phyloP scores from a whole-genome alignment of 352 stramenopile species.

The Phytopythium aichiense region DNA sequence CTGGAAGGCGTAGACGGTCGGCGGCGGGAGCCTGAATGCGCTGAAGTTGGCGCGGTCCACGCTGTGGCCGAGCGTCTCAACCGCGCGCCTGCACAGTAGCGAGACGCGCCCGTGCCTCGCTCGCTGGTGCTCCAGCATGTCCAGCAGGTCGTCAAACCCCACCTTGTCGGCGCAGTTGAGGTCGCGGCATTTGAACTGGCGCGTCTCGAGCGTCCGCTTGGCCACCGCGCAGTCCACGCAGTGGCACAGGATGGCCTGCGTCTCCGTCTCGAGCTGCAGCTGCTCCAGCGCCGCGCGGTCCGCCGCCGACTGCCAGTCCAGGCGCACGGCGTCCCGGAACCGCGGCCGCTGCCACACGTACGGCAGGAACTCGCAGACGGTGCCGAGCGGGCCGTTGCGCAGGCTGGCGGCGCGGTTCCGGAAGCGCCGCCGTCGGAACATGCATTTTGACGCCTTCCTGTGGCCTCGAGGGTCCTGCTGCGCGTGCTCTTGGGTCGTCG shows the following conservation, averaged over 20 bases:
- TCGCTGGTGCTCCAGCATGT: slow-evolving; percentile 59
- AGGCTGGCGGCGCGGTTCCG: too few relatives aligned
- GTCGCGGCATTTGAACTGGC: slow-evolving; percentile 21
- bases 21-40: slow-evolving; percentile 24
- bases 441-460: too few relatives aligned
- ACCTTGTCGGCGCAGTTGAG: not conserved
- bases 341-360: not conserved
- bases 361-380: slow-evolving; percentile 1
- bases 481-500: not conserved
- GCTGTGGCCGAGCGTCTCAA: slow-evolving; percentile 32
- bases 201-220: slow-evolving; percentile 3
- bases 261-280: slow-evolving; percentile 8
- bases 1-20: slow-evolving; percentile 50
- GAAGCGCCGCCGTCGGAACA: too few relatives aligned
- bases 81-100: slow-evolving; percentile 30
- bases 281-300: slow-evolving; percentile 3
- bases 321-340: not conserved
- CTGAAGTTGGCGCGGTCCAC: slow-evolving; percentile 27
- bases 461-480: too few relatives aligned
- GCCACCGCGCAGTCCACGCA: slow-evolving; percentile 9
- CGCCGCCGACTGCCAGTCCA: not conserved
- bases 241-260: slow-evolving; percentile 1
- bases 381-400: not conserved
- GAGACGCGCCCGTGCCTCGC: slow-evolving; percentile 38
- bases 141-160: slow-evolving; percentile 30